Base-by-base conservation (phyloP, 169 alveolate species). In the Cryptosporidium felis region DNA sequence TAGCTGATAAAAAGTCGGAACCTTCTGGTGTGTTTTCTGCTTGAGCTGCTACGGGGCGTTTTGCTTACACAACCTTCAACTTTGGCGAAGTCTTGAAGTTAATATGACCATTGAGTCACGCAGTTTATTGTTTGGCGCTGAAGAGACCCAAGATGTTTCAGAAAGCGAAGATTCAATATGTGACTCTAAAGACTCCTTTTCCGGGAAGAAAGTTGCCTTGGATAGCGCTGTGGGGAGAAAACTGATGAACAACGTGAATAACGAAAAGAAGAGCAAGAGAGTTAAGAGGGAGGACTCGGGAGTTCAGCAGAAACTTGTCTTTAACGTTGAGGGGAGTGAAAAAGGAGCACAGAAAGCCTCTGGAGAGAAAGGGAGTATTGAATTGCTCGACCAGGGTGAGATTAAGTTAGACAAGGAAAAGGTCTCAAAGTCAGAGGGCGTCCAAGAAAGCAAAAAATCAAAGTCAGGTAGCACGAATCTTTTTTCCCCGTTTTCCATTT, bases 401-500 rank as follows among this genome's bases (percentile, higher is more conserved):
- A n/a, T n/a, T n/a, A n/a, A n/a, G n/a, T n/a, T n/a, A n/a, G n/a
- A n/a, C n/a, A n/a, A n/a, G n/a, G n/a, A n/a, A n/a, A n/a, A n/a
- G n/a, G n/a, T n/a, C n/a, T n/a, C n/a, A n/a, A n/a, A n/a, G n/a
- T n/a, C n/a, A n/a, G n/a, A n/a, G n/a, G n/a, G n/a, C n/a, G n/a
- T n/a, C 4, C n/a, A 60, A 60, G 23, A 47, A 18, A 16, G 16
- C 60, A 4, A 65, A 65, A n/a, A 56, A 56, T 16, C 23, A 56
- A 16, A 56, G 4, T 56, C 12, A 44, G 30, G 56, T n/a, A 18
- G 21, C 23, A 0, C 60, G 10, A 49, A 49, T 2, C 9, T 74
- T n/a, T 74, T 74, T 53, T 74, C 85, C 3, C 85, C 85, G 56
- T 74, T 74, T 38, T 74, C 85, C 3, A 53, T 74, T 40, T 41